Conservation (phyloP, 495 filamentous ascomycete genomes). For the Talaromyces thailandensis region DNA sequence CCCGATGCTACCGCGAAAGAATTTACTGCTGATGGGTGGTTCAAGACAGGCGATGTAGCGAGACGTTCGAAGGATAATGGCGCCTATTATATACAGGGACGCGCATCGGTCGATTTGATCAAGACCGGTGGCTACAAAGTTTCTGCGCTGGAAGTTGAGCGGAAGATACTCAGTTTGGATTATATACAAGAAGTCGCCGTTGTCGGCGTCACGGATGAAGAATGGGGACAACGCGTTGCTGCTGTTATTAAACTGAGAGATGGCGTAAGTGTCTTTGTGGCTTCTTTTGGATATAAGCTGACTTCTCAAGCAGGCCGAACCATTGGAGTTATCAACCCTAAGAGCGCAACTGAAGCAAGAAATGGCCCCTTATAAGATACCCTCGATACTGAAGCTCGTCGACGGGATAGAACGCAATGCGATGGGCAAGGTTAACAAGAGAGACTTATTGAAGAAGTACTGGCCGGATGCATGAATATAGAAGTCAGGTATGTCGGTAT, state of each 20-base stretch:
- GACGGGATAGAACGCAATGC: slow-evolving; percentile 39
- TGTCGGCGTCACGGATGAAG: slow-evolving; percentile 32
- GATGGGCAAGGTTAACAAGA: slow-evolving; percentile 43
- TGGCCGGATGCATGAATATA: slow-evolving; percentile 21
- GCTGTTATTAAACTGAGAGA: slow-evolving; percentile 33
- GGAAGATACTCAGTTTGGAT: slow-evolving; percentile 29
- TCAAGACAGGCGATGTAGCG: slow-evolving; percentile 40
- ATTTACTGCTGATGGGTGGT: slow-evolving; percentile 37
- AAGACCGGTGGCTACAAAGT: slow-evolving; percentile 41
- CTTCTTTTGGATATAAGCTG: not conserved
- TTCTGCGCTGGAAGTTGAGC: slow-evolving; percentile 36
- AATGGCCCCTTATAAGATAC: slow-evolving; percentile 41
- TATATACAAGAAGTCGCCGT: slow-evolving; percentile 33
- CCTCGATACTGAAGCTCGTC: slow-evolving; percentile 33
- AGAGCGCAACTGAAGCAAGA: slow-evolving; percentile 30
- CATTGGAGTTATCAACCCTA: slow-evolving; percentile 25
- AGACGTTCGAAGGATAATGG: slow-evolving; percentile 23
- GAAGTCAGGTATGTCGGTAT: not conserved
- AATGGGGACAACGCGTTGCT: slow-evolving; percentile 38
- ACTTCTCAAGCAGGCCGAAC: slow-evolving; percentile 13
- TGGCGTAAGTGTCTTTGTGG: slow-evolving; percentile 18
- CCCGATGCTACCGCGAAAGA: slow-evolving; percentile 33
- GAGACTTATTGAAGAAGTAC: slow-evolving; percentile 32
- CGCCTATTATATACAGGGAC: slow-evolving; percentile 36
- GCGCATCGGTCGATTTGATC: slow-evolving; percentile 37